A percentile compares a stretch with the other conserved stretches of the same genome.
Conservation (phyloP, 805 yeast species). For the Saccharomycopsis vini region DNA sequence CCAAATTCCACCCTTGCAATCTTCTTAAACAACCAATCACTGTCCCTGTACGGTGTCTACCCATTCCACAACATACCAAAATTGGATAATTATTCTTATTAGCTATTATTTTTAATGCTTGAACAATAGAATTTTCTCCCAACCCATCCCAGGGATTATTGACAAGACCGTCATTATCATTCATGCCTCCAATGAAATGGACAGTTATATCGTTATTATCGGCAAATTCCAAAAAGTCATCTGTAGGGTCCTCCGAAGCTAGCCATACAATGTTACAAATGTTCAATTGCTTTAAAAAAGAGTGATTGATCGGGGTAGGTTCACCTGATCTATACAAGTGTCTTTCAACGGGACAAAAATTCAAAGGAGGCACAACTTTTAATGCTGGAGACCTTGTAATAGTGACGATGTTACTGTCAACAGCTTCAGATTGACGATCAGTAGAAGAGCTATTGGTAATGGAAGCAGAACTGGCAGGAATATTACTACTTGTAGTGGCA, state of each 20-base stretch:
- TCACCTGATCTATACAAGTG: conserved; percentile 86
- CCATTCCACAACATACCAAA: conserved; percentile 96
- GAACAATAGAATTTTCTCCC: conserved; percentile 70
- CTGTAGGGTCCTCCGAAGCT: conserved; percentile 93
- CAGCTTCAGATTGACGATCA: too few relatives aligned
- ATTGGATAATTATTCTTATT: conserved; percentile 72
- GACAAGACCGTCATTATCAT: conserved; percentile 66
- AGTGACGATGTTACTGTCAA: conserved; percentile 21
- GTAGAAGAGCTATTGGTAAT: too few relatives aligned
- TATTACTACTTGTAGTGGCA: too few relatives aligned
- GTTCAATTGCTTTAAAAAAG: conserved; percentile 66
- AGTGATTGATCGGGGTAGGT: conserved; percentile 88
- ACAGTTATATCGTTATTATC: conserved; percentile 62
- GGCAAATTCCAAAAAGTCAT: conserved; percentile 74
- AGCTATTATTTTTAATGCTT: conserved; percentile 69
- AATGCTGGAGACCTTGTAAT: conserved; percentile 49
- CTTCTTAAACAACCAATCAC: conserved; percentile 90
- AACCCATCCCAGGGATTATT: conserved; percentile 95
- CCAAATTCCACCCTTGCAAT: conserved; percentile 95
- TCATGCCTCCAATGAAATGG: conserved; percentile 61
- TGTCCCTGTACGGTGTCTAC: conserved; percentile 94
- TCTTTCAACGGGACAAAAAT: conserved; percentile 90
- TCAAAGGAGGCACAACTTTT: conserved; percentile 84
- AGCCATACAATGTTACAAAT: conserved; percentile 84
- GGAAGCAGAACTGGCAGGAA: too few relatives aligned